Evolutionary conservation across 1,139 yeast species (phyloP), one percentile per base, ranked within the genome.

Genomic region (Pichia sp.): DNA sequence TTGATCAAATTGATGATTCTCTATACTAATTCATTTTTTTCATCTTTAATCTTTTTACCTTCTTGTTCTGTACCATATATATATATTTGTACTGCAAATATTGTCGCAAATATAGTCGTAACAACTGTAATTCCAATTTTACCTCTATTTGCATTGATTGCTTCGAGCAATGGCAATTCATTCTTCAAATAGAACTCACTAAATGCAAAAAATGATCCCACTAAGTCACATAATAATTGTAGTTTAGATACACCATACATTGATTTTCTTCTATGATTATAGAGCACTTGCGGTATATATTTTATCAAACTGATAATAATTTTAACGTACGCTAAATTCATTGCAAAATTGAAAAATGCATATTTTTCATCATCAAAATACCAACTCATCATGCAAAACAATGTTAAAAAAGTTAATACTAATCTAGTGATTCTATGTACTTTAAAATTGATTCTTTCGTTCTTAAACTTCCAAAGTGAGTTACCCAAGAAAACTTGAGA

Each of bases 241-340:
- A 69, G 59, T 44, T 75, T 76, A 5, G 85, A 75, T 59, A 79
- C 78, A 0, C 86, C 87, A 48, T 68, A 65, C 59, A 81, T 76
- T 1, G 84, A 75, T 51, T 70, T 68, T 45, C 86, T 71, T 42
- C 69, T 69, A 50, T 65, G 68, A 56, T 81, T 82, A 58, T 77
- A 76, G 29, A 66, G 55, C 6, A 80, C 72, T 58, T 82, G 88
- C 0, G 88, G 87, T 7, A 82, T 59, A 58, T 80, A 79, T 59
- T 82, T 82, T 50, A 77, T 67, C 27, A 78, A 63, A 48, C 83
- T 77, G 72, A 79, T 73, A 25, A 66, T 52, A 18, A 81, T 75
- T 63, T 81, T 81, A 50, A 77, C 66, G 46, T 73, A 70, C 2
- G 80, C 76, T 27, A 76, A 60, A 34, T 68, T 56, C 23, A 71